These are phyloP conservation scores for Piloderma croceum DNA, from an alignment of 768 basidiomycete genomes.

Conservation along the genomic window DNA sequence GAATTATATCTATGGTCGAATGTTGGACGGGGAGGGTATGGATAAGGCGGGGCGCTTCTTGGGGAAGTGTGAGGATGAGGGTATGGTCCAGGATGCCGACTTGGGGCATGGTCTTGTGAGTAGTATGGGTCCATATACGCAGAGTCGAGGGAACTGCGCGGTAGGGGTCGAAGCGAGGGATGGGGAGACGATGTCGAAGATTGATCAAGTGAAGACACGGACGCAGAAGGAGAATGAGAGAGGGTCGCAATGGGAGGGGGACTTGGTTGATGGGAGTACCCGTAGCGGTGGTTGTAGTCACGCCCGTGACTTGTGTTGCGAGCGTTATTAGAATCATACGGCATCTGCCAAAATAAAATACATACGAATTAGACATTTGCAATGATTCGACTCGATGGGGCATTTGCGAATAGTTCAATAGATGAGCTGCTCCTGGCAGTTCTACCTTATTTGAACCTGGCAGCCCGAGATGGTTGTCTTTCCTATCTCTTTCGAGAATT, in stretches of 20 bases:
- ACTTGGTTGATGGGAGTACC: conserved; percentile 35
- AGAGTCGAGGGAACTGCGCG: conserved; percentile 25
- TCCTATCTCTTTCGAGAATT: conserved; percentile 39
- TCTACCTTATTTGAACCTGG: too few relatives aligned
- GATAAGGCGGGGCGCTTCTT: conserved; percentile 24
- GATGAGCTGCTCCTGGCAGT: too few relatives aligned
- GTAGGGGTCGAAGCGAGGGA: conserved; percentile 42
- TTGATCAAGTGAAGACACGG: conserved; percentile 54
- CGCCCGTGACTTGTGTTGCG: conserved; percentile 23
- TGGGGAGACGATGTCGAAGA: conserved; percentile 56
- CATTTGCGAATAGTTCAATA: conserved; percentile 33
- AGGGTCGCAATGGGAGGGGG: conserved; percentile 46
- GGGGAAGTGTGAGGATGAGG: conserved; percentile 26
- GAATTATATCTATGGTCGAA: too few relatives aligned
- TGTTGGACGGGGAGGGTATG: too few relatives aligned
- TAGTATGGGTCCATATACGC: conserved; percentile 35
- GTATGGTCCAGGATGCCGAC: too few relatives aligned
- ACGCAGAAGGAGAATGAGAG: conserved; percentile 57
- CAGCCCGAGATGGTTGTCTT: too few relatives aligned
- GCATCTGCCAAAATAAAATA: conserved; percentile 15
- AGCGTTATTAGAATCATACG: conserved; percentile 13
- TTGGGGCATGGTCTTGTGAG: conserved; percentile 31
- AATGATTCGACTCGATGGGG: conserved; percentile 46
- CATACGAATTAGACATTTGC: conserved; percentile 29
- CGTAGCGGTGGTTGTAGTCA: conserved; percentile 39